Evolutionary conservation across 768 basidiomycete genomes (phyloP), one percentile per base, ranked within the genome.

Genomic region (Trametes elegans): DNA sequence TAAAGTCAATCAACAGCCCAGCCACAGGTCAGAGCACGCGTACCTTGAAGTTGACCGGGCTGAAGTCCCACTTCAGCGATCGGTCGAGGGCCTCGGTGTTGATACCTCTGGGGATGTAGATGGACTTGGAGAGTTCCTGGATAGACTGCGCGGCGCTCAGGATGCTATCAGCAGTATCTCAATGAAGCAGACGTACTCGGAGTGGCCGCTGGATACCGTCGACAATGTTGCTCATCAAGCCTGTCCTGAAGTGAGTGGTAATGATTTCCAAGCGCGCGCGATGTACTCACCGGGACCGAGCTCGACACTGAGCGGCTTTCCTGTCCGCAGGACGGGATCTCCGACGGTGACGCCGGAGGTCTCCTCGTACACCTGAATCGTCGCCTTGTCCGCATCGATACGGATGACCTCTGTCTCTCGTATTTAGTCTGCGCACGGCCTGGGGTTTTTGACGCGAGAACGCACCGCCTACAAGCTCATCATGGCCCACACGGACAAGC

Each of bases 281-380:
- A n/a, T 23, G 29, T 14, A 70, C 80, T 53, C 67, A 93, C 95
- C 96, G 66, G 97, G 97, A 29, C 97, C 97, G 35, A 99, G 81
- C 71, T 99, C 97, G 55, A 98, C 97, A 70, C 91, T 93, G 52
- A 99, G 82, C 27, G 97, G 97, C 71, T 99, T 99, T 41, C 96
- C 97, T 26, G 97, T 99, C 52, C 96, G 82, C 67, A 99, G 74
- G 16, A 99, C 97, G 43, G 97, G 97, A 76, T 99, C 97, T 26
- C 97, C 97, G 48, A 98, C 95, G 6, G 96, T 98, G 36, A 99
- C 97, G 49, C 97, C 97, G 38, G 96, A 97, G 6, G 96, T 98
- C 77, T 99, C 97, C 73, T 99, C 97, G 67, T 99, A 98, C 9
- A 99, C 97, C 72, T 99, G 97, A 58, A 99, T 98, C 11, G 97